Evolutionary conservation across 2,329 filamentous ascomycete genomes (phyloP), one percentile per base, ranked within the genome.

Genomic region (Fusarium odoratissimum): DNA sequence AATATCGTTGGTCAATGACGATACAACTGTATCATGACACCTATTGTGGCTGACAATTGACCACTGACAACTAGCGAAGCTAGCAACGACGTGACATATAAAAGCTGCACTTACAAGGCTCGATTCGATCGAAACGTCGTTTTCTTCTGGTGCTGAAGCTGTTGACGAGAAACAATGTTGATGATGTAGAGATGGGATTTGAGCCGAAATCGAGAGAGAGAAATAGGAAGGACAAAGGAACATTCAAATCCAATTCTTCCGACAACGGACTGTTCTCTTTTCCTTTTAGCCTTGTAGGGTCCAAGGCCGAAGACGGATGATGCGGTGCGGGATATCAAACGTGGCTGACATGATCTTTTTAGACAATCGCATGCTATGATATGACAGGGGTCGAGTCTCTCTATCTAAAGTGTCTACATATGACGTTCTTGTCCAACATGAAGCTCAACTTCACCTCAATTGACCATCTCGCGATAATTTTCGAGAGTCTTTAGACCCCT

Each of bases 211-310:
- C 45, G 60, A 76, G 55, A 57, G 58, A 60, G 60, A 75, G 55
- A 54, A 61, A 60, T 60, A 69, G 56, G 59, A 68, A 64, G 54
- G 54, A 62, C 63, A 63, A 49, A 71, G 33, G 33, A 69, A 37
- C 25, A 55, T 68, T 68, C 56, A 68, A 41, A 28, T 58, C 35
- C 55, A 42, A 67, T 67, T 67, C 56, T 57, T 67, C 75, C 75
- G 75, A 76, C 75, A 76, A 76, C 75, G 75, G 73, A 74, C 73
- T 72, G 60, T 46, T 72, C 62, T 44, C 67, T 73, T 72, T 72
- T 72, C 68, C 61, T 67, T 73, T 71, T 72, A 71, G 71, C 67
- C 71, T 72, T 66, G 59, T 71, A 55, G 57, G 67, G 67, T 63
- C 37, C 45, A 23, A 56, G 21, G 62, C 69, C 71, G 71, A 73